Base-by-base conservation (phyloP, 2,329 filamentous ascomycete genomes). In the Sporothrix brunneoviolacea region DNA sequence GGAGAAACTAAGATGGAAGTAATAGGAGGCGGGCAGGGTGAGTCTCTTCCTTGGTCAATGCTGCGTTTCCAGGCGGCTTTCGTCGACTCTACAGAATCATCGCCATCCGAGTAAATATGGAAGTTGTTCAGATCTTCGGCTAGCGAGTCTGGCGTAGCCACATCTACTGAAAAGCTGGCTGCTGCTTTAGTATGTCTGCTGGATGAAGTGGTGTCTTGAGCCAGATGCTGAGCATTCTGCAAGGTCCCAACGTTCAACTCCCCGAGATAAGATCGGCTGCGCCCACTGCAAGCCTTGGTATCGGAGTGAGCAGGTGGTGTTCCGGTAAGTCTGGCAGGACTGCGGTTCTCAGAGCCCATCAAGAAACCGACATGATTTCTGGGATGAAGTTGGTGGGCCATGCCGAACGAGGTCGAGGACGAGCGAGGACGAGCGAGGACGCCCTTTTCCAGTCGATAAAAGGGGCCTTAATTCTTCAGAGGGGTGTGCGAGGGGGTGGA, bases 61-160 rank as follows among this genome's bases (percentile, higher is more conserved):
- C 35, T 44, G 7, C 35, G 47, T 44, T n/a, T 24, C 24, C 22
- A 16, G 18, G 22, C 21, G 24, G 19, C 27, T 22, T 22, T 27
- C 4, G 24, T 12, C 30, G 35, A 21, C 15, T 46, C 47, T 50
- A 47, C 24, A 18, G 38, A 9, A 21, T 15, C 10, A 21, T 27
- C 39, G 44, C 22, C 36, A 27, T 46, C 21, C 5, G 42, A 46
- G 51, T 57, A 28, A 28, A 65, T 56, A 51, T 65, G 64, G 43
- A 70, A 61, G 50, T 63, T 62, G 51, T 61, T 57, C 10, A 69
- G 58, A 21, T 64, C 58, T n/a, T 58, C 51, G 38, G 65, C 59
- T 30, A 70, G 56, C 13, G 61, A 61, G 13, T 68, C 65, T 44
- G 54, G 47, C 3, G 55, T 51, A 9, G 38, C n/a, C n/a, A 18